Evolutionary conservation across 2,329 filamentous ascomycete species (phyloP).

Genomic region (Chrysoporthe puriensis): DNA sequence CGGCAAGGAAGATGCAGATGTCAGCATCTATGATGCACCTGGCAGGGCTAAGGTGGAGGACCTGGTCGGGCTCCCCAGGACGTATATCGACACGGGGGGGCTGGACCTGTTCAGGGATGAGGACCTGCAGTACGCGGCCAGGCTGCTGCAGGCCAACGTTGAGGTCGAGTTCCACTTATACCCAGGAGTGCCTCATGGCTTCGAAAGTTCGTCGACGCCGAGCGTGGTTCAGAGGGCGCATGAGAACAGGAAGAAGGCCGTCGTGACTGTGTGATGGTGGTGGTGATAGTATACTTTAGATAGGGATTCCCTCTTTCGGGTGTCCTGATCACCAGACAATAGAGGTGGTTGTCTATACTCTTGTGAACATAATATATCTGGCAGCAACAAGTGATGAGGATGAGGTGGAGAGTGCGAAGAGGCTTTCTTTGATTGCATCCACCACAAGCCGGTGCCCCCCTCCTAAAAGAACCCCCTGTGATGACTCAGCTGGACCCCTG

Average conservation of each 20-base stretch:
- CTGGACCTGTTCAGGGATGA: slow-evolving; percentile 46
- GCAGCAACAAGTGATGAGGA: too few species aligned
- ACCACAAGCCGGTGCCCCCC: neutral
- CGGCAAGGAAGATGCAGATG: slow-evolving; percentile 17
- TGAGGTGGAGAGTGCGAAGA: too few species aligned
- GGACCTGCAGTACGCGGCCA: slow-evolving; percentile 37
- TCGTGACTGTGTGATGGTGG: slow-evolving; percentile 18
- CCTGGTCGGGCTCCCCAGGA: slow-evolving; percentile 39
- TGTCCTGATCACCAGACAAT: neutral
- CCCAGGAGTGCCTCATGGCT: slow-evolving; percentile 45
- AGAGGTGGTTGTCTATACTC: too few species aligned
- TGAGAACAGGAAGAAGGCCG: slow-evolving; percentile 31
- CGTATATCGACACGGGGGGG: slow-evolving; percentile 44
- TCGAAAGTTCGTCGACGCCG: slow-evolving; percentile 33
- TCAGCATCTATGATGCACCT: slow-evolving; percentile 33
- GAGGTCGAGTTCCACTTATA: slow-evolving; percentile 47
- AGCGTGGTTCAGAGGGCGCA: slow-evolving; percentile 32
- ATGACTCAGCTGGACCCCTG: slow-evolving; percentile 23
- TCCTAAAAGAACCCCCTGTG: neutral
- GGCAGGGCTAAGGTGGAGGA: slow-evolving; percentile 29
- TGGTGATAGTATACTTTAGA: neutral
- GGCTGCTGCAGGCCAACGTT: slow-evolving; percentile 39
- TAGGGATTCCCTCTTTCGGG: neutral
- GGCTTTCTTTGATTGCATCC: too few species aligned
- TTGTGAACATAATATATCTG: too few species aligned